Evolutionary conservation across 2,329 filamentous ascomycete genomes (phyloP).

Genomic region (Aspergillus felis): DNA sequence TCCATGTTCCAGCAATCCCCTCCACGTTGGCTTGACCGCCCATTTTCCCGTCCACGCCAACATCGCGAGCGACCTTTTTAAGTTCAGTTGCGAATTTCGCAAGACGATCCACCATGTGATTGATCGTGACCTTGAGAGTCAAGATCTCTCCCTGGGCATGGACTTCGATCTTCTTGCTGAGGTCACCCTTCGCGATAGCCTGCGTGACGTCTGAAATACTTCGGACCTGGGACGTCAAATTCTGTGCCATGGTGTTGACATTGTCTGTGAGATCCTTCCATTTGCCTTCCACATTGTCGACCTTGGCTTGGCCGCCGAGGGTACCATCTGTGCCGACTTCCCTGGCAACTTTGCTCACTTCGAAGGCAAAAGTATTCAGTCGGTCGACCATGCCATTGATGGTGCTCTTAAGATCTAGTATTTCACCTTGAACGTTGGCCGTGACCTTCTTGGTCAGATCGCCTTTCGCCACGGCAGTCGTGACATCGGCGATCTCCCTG

Average conservation of each 20-base stretch:
- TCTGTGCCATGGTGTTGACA: conserved; percentile 65
- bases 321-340: conserved; percentile 63
- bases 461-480: conserved; percentile 88
- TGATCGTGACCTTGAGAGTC: conserved; percentile 92
- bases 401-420: conserved; percentile 90
- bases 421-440: conserved; percentile 89
- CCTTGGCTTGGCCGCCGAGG: conserved; percentile 61
- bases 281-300: conserved; percentile 63
- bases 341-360: conserved; percentile 62
- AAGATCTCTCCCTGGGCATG: conserved; percentile 93
- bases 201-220: conserved; percentile 93
- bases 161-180: conserved; percentile 93
- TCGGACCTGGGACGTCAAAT: conserved; percentile 66
- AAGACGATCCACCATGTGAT: conserved; percentile 95
- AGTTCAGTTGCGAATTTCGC: conserved; percentile 96
- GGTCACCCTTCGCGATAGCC: conserved; percentile 90
- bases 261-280: conserved; percentile 66
- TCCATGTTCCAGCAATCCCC: conserved; percentile 91
- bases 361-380: conserved; percentile 60
- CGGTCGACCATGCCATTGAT: conserved; percentile 67
- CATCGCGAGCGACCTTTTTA: conserved; percentile 91
- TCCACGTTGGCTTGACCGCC: conserved; percentile 93
- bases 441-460: conserved; percentile 96
- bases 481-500: conserved; percentile 94
- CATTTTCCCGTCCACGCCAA: conserved; percentile 98